Evolutionary conservation across 805 yeast species (phyloP).

Genomic region (Ascoidea asiatica): DNA sequence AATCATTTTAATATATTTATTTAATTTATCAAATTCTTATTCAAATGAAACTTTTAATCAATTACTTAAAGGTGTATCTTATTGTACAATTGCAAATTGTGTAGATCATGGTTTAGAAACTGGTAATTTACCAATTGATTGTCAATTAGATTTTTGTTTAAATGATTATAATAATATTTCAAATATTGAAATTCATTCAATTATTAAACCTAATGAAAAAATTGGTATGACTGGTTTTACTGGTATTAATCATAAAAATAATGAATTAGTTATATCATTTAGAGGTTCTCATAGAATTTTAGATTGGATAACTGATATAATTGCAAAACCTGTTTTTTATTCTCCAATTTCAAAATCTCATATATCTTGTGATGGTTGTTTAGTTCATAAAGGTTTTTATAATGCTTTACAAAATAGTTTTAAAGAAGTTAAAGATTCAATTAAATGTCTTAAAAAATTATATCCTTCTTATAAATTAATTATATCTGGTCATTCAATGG

Average conservation of each 20-base stretch:
- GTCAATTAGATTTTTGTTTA: background rate
- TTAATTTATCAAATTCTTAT: too few relatives aligned
- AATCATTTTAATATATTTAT: too few relatives aligned
- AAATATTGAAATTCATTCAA: background rate
- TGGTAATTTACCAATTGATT: background rate
- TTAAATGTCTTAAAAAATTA: slow-evolving; percentile 7
- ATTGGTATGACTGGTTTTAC: slow-evolving; percentile 37
- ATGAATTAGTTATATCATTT: slow-evolving; percentile 35
- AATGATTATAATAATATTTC: background rate
- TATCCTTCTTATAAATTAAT: slow-evolving; percentile 36
- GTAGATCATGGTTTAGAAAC: background rate
- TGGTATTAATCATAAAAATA: slow-evolving; percentile 30
- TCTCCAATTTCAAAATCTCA: slow-evolving; percentile 23
- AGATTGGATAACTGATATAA: slow-evolving; percentile 53
- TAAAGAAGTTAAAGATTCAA: slow-evolving; percentile 7
- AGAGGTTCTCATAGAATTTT: slow-evolving; percentile 50
- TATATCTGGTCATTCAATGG: slow-evolving; percentile 64
- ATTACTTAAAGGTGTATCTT: background rate
- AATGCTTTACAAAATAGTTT: slow-evolving; percentile 29
- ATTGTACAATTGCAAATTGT: background rate
- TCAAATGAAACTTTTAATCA: background rate
- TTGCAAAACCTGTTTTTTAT: slow-evolving; percentile 31
- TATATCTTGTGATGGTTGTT: slow-evolving; percentile 33
- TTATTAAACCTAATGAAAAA: background rate
- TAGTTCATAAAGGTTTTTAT: slow-evolving; percentile 54